Evolutionary conservation across 2,329 filamentous ascomycete genomes (phyloP).

Genomic region (Colletotrichum eleusines): DNA sequence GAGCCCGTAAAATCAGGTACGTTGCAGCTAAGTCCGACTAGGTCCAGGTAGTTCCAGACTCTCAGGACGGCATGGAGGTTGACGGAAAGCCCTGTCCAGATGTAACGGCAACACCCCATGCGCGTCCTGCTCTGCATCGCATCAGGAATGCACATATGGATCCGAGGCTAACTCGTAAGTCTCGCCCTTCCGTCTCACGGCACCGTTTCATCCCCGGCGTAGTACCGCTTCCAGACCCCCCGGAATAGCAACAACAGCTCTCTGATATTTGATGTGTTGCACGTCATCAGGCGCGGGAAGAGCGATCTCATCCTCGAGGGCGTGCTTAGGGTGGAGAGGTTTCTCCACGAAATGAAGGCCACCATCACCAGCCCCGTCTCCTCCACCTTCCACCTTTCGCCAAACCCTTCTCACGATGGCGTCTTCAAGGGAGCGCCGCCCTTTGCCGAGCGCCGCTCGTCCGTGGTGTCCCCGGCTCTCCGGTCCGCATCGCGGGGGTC

Average conservation of each 20-base stretch:
- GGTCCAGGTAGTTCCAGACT: slow-evolving; percentile 21
- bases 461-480: slow-evolving; percentile 41
- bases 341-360: slow-evolving; percentile 59
- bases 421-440: slow-evolving; percentile 27
- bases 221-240: not conserved
- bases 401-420: slow-evolving; percentile 33
- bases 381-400: slow-evolving; percentile 31
- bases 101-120: slow-evolving; percentile 63
- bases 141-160: slow-evolving; percentile 57
- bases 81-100: slow-evolving; percentile 47
- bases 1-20: slow-evolving; percentile 61
- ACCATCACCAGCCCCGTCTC: slow-evolving; percentile 50
- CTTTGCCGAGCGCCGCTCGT: slow-evolving; percentile 30
- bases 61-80: slow-evolving; percentile 20
- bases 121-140: slow-evolving; percentile 51
- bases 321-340: slow-evolving; percentile 60
- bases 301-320: slow-evolving; percentile 65
- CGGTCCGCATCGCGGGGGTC: slow-evolving; percentile 45
- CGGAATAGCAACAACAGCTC: not conserved
- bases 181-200: not conserved
- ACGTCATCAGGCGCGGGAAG: slow-evolving; percentile 57
- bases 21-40: slow-evolving; percentile 25
- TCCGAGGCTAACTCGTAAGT: slow-evolving; percentile 59
- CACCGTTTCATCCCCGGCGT: slow-evolving; percentile 26
- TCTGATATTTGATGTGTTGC: slow-evolving; percentile 28